Percentiles rank a stretch among this genome's conserved stretches.
These are phyloP conservation scores for Seiridium unicorne DNA, from an alignment of 2,329 filamentous ascomycete genomes.

Conservation along the genomic window DNA sequence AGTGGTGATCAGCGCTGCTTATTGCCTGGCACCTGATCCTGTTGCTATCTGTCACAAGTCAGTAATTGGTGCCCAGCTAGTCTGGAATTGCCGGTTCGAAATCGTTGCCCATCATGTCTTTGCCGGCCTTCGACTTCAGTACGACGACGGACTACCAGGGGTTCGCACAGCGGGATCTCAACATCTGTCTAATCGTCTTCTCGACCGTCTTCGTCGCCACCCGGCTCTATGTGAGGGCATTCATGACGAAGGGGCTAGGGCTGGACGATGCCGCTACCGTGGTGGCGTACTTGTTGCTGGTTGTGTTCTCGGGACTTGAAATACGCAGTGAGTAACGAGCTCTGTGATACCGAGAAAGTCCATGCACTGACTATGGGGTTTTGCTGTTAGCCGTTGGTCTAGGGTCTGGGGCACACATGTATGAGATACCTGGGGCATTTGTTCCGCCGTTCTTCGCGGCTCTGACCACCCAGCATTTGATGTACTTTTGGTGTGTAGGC, in stretches of 20 bases:
- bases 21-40: background rate
- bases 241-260: constrained; percentile 27
- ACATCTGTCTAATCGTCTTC: constrained; percentile 35
- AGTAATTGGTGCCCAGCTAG: no score
- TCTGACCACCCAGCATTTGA: constrained; percentile 16
- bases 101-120: background rate
- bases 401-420: background rate
- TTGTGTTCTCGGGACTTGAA: constrained; percentile 7
- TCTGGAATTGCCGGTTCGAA: background rate
- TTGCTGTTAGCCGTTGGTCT: constrained; percentile 17
- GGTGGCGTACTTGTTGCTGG: constrained; percentile 20
- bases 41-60: no score
- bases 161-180: constrained; percentile 46
- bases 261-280: constrained; percentile 27
- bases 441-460: constrained; percentile 15
- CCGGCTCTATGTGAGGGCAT: constrained; percentile 26
- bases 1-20: background rate
- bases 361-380: background rate
- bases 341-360: background rate
- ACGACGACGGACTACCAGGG: constrained; percentile 13
- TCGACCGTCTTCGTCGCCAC: constrained; percentile 23
- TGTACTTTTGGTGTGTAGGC: constrained; percentile 30
- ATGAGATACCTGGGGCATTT: constrained; percentile 10
- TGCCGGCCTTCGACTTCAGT: constrained; percentile 4
- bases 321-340: background rate